Evolutionary conservation across 495 filamentous ascomycete genomes (phyloP).

Genomic region (Neurospora sp.): DNA sequence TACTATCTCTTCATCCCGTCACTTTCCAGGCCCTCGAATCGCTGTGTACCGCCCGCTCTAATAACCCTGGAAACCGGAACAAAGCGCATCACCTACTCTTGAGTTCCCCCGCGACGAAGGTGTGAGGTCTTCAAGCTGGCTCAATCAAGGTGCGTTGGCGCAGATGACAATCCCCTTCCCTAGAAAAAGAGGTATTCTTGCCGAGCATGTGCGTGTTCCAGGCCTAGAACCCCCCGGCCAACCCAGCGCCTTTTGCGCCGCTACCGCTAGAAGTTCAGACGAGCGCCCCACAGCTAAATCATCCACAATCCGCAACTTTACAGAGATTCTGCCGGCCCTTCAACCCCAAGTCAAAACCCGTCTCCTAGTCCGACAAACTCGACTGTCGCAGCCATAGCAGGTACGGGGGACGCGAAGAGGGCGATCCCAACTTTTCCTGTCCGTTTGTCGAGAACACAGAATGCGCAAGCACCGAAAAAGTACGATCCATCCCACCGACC

Average conservation of each 20-base stretch:
- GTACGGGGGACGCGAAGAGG: background rate
- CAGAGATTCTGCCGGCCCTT: background rate
- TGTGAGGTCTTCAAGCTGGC: background rate
- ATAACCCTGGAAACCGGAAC: background rate
- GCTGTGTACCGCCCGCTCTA: background rate
- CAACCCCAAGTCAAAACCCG: background rate
- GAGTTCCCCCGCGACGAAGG: background rate
- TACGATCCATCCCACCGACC: conserved; percentile 1
- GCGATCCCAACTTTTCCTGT: background rate
- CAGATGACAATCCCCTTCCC: background rate
- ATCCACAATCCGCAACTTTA: background rate
- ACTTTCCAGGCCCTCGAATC: background rate
- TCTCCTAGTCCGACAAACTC: background rate
- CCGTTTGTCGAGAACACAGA: conserved; percentile 1
- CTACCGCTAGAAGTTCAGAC: background rate
- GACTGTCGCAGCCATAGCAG: background rate
- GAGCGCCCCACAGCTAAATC: conserved; percentile 2
- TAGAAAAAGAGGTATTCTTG: background rate
- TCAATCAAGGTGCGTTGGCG: background rate
- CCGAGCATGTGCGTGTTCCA: background rate
- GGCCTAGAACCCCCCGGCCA: background rate
- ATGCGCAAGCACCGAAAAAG: conserved; percentile 13
- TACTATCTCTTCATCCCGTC: background rate
- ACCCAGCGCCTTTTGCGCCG: background rate
- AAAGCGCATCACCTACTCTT: background rate